Percentiles rank a stretch among this genome's conserved stretches.
phyloP scores from a whole-genome alignment of 2,329 filamentous ascomycete species.

The Fusarium sp. region DNA sequence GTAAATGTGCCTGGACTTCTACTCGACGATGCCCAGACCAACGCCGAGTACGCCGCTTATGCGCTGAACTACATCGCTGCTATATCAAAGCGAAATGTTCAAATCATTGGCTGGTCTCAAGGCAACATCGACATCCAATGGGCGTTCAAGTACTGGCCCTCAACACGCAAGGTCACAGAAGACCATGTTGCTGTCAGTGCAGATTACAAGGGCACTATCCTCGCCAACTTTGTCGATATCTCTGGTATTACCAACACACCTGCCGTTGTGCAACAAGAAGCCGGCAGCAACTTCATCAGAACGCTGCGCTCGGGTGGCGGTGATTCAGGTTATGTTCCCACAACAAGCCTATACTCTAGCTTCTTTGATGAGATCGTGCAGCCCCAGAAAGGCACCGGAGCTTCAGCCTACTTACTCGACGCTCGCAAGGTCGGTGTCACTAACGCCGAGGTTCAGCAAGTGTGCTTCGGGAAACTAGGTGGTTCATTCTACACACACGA shows the following conservation, averaged over 20 bases:
- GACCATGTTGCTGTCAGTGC: constrained; percentile 22
- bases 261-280: constrained; percentile 16
- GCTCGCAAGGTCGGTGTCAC: not conserved
- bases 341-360: constrained; percentile 21
- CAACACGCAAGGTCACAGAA: constrained; percentile 4
- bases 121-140: constrained; percentile 19
- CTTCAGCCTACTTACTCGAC: constrained; percentile 17
- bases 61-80: constrained; percentile 17
- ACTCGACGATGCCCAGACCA: constrained; percentile 4
- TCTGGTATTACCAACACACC: constrained; percentile 1
- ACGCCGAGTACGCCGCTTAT: constrained; percentile 17
- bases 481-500: constrained; percentile 26
- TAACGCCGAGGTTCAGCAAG: constrained; percentile 11
- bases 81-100: not conserved
- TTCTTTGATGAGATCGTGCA: constrained; percentile 17
- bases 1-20: constrained; percentile 4
- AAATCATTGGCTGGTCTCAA: constrained; percentile 19
- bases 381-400: constrained; percentile 3
- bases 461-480: not conserved
- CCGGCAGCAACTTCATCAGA: constrained; percentile 5
- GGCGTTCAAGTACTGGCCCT: constrained; percentile 32
- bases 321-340: constrained; percentile 15
- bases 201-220: constrained; percentile 13
- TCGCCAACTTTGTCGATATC: not conserved
- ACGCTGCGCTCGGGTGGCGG: constrained; percentile 10